Percentiles rank a stretch among this genome's conserved stretches.
Conservation (phyloP, 1,139 yeast genomes). For the Petasospora rhodanensis region DNA sequence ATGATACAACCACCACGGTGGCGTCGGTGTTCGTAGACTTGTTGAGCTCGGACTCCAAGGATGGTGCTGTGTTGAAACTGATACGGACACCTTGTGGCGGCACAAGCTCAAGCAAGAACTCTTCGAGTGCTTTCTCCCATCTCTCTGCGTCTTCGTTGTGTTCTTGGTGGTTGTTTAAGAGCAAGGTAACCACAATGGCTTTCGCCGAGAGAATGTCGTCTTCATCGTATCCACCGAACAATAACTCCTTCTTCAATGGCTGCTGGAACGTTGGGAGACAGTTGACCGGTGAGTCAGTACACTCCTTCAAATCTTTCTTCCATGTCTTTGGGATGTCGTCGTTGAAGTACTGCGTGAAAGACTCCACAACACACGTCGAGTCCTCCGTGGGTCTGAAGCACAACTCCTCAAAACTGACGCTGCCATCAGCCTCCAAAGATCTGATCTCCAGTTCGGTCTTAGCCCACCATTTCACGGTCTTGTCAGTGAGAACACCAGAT, state of each 20-base stretch:
- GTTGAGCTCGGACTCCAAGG: slow-evolving; percentile 79
- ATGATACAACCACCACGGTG: slow-evolving; percentile 65
- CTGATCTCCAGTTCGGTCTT: slow-evolving; percentile 58
- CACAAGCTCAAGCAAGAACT: slow-evolving; percentile 44
- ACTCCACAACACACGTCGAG: slow-evolving; percentile 75
- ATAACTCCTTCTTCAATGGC: slow-evolving; percentile 67
- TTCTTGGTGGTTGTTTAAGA: slow-evolving; percentile 49
- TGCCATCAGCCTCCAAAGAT: slow-evolving; percentile 27
- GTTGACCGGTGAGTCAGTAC: slow-evolving; percentile 79
- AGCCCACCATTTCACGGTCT: slow-evolving; percentile 83
- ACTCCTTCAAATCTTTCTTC: slow-evolving; percentile 47
- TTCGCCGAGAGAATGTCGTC: slow-evolving; percentile 49
- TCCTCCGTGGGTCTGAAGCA: slow-evolving; percentile 83
- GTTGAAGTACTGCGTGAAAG: slow-evolving; percentile 82
- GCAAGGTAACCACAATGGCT: slow-evolving; percentile 73
- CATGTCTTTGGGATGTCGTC: slow-evolving; percentile 67
- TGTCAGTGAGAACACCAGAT: slow-evolving; percentile 52
- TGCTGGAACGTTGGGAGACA: slow-evolving; percentile 91
- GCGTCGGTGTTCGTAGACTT: slow-evolving; percentile 79
- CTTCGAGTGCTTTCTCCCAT: slow-evolving; percentile 67
- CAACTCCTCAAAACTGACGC: slow-evolving; percentile 49
- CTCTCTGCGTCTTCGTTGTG: slow-evolving; percentile 39
- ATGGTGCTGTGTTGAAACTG: slow-evolving; percentile 76
- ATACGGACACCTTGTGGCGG: slow-evolving; percentile 50
- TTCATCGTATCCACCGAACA: slow-evolving; percentile 58